Evolutionary conservation across 148 eudicot genomes (phyloP), one percentile per base, ranked within the genome.

Genomic region (Cornus controversa): DNA sequence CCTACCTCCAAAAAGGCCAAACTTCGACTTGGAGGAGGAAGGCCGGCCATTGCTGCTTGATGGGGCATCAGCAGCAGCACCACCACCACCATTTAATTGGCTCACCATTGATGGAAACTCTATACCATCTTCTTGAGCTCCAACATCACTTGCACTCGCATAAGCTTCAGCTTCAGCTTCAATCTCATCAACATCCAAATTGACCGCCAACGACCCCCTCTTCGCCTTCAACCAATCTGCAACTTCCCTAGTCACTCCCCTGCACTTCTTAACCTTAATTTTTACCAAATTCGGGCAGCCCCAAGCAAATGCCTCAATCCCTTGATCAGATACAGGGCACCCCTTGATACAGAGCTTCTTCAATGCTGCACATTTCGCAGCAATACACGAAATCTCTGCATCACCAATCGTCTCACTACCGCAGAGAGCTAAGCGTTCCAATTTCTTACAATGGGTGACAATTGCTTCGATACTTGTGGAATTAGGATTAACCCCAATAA

Each of bases 281-380:
- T 93, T 93, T 50, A 91, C 92, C 82, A 93, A 85, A 79, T 91
- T 90, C 0, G 97, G 97, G 28, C 97, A 93, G 36, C 95, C 93
- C 80, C 80, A 83, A 34, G 93, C 92, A 13, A 93, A 84, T 6
- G 92, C 76, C 73, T 88, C 86, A 69, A 93, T 82, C 28, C 97
- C 97, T 60, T 72, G 63, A 81, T 93, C 93, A 10, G 97, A 84
- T 67, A 93, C 87, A 1, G 87, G 91, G 40, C 97, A 93, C 8
- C 92, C 88, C 82, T 91, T 93, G 6, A 93, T 91, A 36, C 97
- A 91, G 50, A 93, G 80, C 87, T 93, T 93, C 93, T 89, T 93
- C 84, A 93, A 79, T 0, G 92, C 87, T 65, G 29, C 5, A 67
- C 93, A 89, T 68, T 91, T 93, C 0, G 78, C 50, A 11, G 92